Conservation (phyloP, 2,329 filamentous ascomycete species). For the Pezicula rhizophila region DNA sequence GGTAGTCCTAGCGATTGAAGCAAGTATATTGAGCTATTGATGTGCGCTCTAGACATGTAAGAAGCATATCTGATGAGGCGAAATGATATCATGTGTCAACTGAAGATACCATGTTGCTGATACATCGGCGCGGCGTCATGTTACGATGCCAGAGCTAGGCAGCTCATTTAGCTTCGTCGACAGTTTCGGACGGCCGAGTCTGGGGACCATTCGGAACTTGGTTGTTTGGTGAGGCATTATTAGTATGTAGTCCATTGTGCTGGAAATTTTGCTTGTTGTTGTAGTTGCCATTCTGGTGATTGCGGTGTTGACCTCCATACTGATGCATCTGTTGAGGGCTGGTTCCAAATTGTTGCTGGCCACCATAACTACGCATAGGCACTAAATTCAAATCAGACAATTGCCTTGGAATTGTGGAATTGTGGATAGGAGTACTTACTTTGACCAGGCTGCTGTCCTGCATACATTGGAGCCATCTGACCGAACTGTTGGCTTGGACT, state of each 20-base stretch:
- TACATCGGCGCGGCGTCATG: constrained; percentile 24
- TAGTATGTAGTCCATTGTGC: constrained; percentile 31
- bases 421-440: constrained; percentile 52
- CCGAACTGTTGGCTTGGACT: constrained; percentile 58
- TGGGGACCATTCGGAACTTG: constrained; percentile 32
- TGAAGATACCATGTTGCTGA: constrained; percentile 20
- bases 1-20: not conserved
- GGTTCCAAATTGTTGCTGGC: constrained; percentile 56
- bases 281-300: constrained; percentile 42
- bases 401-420: constrained; percentile 10
- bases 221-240: constrained; percentile 30
- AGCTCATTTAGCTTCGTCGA: constrained; percentile 43
- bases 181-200: constrained; percentile 30
- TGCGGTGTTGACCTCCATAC: constrained; percentile 46
- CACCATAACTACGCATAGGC: constrained; percentile 55
- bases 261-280: constrained; percentile 46
- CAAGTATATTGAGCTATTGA: not conserved
- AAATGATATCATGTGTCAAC: not conserved
- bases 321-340: constrained; percentile 59
- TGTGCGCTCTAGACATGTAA: not conserved
- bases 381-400: constrained; percentile 32
- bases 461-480: constrained; percentile 50
- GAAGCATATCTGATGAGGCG: not conserved
- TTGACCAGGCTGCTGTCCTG: constrained; percentile 63
- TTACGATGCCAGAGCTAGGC: constrained; percentile 2